A percentile compares a stretch with the other conserved stretches of the same genome.
phyloP scores from a whole-genome alignment of 805 yeast genomes.

The Pichia thaimueangensis region DNA sequence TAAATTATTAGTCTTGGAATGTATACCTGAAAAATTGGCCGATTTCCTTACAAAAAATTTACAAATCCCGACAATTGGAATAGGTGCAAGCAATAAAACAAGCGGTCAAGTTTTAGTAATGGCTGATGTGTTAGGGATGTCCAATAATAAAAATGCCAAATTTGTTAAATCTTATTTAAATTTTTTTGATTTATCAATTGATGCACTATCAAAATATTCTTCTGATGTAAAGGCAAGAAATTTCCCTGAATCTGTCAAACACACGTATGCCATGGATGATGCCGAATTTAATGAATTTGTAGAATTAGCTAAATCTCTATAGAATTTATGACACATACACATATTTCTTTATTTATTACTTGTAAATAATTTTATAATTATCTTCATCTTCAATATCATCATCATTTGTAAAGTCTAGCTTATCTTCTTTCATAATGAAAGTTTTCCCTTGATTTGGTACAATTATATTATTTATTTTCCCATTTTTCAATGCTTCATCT shows the following conservation, averaged over 20 bases:
- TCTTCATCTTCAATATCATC: constrained; percentile 12
- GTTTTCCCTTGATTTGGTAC: constrained; percentile 70
- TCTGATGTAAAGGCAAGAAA: constrained; percentile 46
- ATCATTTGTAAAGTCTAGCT: constrained; percentile 4
- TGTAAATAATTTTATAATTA: constrained; percentile 16
- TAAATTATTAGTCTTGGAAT: constrained; percentile 70
- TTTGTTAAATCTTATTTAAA: constrained; percentile 69
- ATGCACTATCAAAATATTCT: constrained; percentile 48
- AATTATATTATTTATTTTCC: constrained; percentile 35
- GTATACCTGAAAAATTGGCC: constrained; percentile 75
- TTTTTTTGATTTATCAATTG: constrained; percentile 41
- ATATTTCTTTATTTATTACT: neutral
- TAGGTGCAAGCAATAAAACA: constrained; percentile 84
- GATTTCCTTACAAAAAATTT: constrained; percentile 52
- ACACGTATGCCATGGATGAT: constrained; percentile 64
- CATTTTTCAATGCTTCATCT: constrained; percentile 38
- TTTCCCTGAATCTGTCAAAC: constrained; percentile 59
- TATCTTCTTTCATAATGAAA: constrained; percentile 12
- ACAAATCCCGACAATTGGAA: constrained; percentile 81
- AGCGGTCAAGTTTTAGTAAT: constrained; percentile 89
- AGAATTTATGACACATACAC: neutral
- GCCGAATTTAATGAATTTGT: constrained; percentile 47
- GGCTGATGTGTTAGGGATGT: constrained; percentile 77
- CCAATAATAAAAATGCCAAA: constrained; percentile 46
- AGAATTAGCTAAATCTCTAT: constrained; percentile 19